Percentiles rank a stretch among this genome's conserved stretches.
These are phyloP conservation scores for Nicotiana tabacum DNA, from an alignment of 257 asterid species.

Conservation along the genomic window DNA sequence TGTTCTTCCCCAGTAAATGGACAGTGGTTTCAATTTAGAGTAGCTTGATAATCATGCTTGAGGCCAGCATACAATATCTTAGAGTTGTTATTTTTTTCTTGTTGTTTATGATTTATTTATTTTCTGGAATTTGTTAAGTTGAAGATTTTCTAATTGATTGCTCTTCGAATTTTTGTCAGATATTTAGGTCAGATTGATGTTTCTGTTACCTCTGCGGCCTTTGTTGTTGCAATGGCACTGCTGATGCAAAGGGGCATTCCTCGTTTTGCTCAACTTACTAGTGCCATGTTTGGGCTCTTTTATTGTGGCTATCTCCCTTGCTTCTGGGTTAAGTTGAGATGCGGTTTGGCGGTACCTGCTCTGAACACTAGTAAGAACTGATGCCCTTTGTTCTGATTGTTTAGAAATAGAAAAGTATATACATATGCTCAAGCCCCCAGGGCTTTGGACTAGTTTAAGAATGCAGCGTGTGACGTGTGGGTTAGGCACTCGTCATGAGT, in stretches of 20 bases:
- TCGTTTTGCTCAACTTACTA: conserved; percentile 89
- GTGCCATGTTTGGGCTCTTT: conserved; percentile 92
- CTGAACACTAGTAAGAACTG: conserved; percentile 68
- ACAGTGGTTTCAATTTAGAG: neutral
- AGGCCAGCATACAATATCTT: neutral
- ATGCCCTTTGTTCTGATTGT: neutral
- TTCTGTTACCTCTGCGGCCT: conserved; percentile 92
- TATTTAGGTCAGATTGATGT: conserved; percentile 88
- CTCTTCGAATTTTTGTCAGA: conserved; percentile 32
- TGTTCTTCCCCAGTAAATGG: neutral
- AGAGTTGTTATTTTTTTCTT: neutral
- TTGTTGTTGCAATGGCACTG: conserved; percentile 66
- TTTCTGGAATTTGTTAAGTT: conserved; percentile 5
- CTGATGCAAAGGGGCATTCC: conserved; percentile 85
- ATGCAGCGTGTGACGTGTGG: neutral
- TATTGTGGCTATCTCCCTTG: conserved; percentile 98
- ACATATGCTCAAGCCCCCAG: neutral
- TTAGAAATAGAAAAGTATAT: neutral
- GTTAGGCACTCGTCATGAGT: neutral
- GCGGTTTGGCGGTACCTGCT: conserved; percentile 81
- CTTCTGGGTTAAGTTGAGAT: conserved; percentile 95
- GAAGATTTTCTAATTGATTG: conserved; percentile 10
- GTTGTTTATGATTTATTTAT: neutral
- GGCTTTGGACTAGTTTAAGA: neutral
- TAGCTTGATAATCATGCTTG: neutral